These are phyloP conservation scores for Flaveria linearis DNA, from an alignment of 129 eudicot genomes.

Conservation along the genomic window DNA sequence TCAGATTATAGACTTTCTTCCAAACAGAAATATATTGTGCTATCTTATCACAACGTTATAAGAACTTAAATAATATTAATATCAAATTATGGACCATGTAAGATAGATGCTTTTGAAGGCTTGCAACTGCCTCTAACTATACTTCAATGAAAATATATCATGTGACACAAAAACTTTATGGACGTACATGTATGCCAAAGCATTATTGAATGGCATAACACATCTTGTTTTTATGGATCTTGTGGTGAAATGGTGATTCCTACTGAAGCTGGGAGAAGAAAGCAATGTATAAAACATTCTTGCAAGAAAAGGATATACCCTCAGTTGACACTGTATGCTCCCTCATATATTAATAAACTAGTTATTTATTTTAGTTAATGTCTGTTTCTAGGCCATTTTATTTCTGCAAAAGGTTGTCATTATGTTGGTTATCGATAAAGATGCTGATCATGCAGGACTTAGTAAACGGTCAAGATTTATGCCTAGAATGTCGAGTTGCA, in stretches of 20 bases:
- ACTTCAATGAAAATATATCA: slow-evolving; percentile 1
- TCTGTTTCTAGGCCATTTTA: neutral
- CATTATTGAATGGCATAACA: slow-evolving; percentile 79
- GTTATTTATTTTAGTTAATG: neutral
- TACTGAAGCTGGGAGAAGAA: slow-evolving; percentile 84
- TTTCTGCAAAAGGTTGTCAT: slow-evolving; percentile 67
- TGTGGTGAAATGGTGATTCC: slow-evolving; percentile 71
- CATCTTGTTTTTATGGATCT: slow-evolving; percentile 77
- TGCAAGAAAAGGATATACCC: slow-evolving; percentile 86
- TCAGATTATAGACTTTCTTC: neutral
- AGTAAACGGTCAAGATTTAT: slow-evolving; percentile 76
- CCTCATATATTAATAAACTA: slow-evolving; percentile 5
- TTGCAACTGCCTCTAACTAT: neutral
- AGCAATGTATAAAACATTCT: slow-evolving; percentile 60
- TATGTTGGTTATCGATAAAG: slow-evolving; percentile 84
- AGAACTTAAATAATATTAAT: neutral
- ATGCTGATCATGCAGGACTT: slow-evolving; percentile 73
- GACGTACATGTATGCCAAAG: slow-evolving; percentile 60
- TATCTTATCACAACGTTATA: neutral
- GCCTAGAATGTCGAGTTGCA: slow-evolving; percentile 96
- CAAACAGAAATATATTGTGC: neutral
- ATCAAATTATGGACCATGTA: neutral
- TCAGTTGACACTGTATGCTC: slow-evolving; percentile 75
- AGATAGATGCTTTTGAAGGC: slow-evolving; percentile 8
- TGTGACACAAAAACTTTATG: neutral